Percentiles rank a stretch among this genome's conserved stretches.
phyloP scores from a whole-genome alignment of 2,329 filamentous ascomycete genomes.

The Aspergillus ustus region DNA sequence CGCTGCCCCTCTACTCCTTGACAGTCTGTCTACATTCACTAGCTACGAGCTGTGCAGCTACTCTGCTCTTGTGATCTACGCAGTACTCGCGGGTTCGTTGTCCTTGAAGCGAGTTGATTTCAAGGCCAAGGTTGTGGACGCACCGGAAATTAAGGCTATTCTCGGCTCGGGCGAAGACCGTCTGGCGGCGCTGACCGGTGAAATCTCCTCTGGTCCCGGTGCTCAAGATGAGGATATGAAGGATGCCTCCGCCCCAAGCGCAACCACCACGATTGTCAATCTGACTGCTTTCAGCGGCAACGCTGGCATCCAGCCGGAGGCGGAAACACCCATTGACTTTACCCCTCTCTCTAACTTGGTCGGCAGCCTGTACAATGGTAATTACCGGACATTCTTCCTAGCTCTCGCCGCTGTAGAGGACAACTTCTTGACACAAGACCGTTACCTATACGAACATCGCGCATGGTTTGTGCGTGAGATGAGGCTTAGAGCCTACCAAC shows the following conservation, averaged over 20 bases:
- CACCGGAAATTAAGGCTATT: slow-evolving; percentile 96
- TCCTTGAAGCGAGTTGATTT: slow-evolving; percentile 97
- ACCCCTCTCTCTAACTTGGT: slow-evolving; percentile 85
- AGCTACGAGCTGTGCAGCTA: slow-evolving; percentile 99
- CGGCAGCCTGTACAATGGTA: slow-evolving; percentile 87
- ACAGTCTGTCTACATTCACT: slow-evolving; percentile 97
- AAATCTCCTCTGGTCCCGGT: slow-evolving; percentile 78
- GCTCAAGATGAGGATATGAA: slow-evolving; percentile 76
- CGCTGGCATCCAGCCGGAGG: slow-evolving; percentile 69
- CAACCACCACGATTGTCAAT: slow-evolving; percentile 75
- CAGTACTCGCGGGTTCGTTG: slow-evolving; percentile 90
- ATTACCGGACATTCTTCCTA: slow-evolving; percentile 93
- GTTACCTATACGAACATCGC: slow-evolving; percentile 94
- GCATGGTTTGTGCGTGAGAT: slow-evolving; percentile 98
- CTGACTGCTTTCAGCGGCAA: slow-evolving; percentile 78
- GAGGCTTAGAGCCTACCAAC: slow-evolving; percentile 93
- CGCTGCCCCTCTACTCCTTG: slow-evolving; percentile 89
- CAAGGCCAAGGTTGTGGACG: slow-evolving; percentile 98
- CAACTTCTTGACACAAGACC: slow-evolving; percentile 89
- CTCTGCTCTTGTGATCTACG: slow-evolving; percentile 91
- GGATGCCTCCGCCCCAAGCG: slow-evolving; percentile 61
- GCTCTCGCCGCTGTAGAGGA: slow-evolving; percentile 89
- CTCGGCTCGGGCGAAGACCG: slow-evolving; percentile 89
- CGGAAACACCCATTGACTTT: slow-evolving; percentile 86
- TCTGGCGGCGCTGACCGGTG: slow-evolving; percentile 78